phyloP scores from a whole-genome alignment of 306 rosid genomes.

The Dalbergia cochinchinensis region DNA sequence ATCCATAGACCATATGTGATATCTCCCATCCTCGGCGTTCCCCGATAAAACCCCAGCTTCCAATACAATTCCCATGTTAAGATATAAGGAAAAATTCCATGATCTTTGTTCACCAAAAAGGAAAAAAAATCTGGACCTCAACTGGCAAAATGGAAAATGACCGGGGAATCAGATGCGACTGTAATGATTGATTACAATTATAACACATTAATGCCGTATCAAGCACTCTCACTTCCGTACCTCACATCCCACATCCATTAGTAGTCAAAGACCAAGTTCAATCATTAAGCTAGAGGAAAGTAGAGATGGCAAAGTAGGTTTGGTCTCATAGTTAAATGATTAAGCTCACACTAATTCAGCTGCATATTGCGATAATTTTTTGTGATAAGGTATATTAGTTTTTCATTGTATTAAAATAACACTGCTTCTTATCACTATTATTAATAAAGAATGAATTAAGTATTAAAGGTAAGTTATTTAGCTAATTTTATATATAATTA shows the following conservation, averaged over 20 bases:
- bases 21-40: constrained; percentile 1
- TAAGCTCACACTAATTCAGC: no score
- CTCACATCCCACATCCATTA: background rate
- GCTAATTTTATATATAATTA: no score
- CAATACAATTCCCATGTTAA: constrained; percentile 34
- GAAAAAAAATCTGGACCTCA: constrained; percentile 2
- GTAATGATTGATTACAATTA: background rate
- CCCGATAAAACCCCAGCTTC: constrained; percentile 21
- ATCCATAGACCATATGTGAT: background rate
- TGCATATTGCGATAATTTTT: no score
- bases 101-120: background rate
- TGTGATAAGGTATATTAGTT: no score
- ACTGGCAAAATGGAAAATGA: constrained; percentile 31
- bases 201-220: background rate
- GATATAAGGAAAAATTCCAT: constrained; percentile 17
- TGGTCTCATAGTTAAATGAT: no score
- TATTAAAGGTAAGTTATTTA: no score
- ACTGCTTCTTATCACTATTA: no score
- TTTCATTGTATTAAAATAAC: no score
- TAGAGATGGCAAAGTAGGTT: no score
- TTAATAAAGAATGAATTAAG: no score
- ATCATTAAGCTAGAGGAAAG: no score
- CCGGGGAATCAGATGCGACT: constrained; percentile 47
- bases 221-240: background rate
- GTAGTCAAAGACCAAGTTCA: background rate